Base-by-base conservation (phyloP, 208 protist species). In the Leptomonas pyrrhocoris region DNA sequence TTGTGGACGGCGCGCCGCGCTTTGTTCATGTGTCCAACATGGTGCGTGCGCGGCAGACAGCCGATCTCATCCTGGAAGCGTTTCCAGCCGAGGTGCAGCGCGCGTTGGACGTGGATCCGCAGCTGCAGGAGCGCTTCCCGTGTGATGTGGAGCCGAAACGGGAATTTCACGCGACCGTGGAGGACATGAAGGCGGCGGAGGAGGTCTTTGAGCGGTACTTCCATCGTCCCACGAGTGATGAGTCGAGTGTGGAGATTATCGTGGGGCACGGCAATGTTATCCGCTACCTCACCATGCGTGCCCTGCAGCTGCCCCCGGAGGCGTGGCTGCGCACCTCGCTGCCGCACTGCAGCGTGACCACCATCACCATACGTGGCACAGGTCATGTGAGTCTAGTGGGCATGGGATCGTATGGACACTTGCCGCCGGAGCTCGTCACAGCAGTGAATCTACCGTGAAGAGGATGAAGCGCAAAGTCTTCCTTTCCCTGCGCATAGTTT, bases 201-300 rank as follows among this genome's bases (percentile, higher is more conserved):
- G 46, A 74, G 5, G 83, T 85, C 3, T 90, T 89, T 66, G 62
- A 81, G 42, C 78, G 81, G 11, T 93, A 93, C 67, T 91, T 93
- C 61, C 74, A 91, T 66, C 85, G 88, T 15, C 85, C 85, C 2
- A 50, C 45, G 7, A 48, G 50, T 19, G 36, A 71, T 11, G 73
- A 80, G 43, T 56, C 65, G 18, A 48, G 23, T 2, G 79, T 86
- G 9, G 87, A 93, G 46, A 71, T 96, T 25, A 87, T 94, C 57
- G 88, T 96, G 5, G 83, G 84, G 23, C 92, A 97, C 61, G 78
- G 73, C 31, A 97, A 95, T 68, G 66, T 97, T 34, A 95, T 97
- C 73, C 89, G 92, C 25, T 97, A 94, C 77, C 88, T 91, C 42
- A 78, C 84, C 9, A 81, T 90, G 56, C 92, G 92, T 7, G 89